Base-by-base conservation (phyloP, 257 asterid species). In the Ligustrum vulgare region DNA sequence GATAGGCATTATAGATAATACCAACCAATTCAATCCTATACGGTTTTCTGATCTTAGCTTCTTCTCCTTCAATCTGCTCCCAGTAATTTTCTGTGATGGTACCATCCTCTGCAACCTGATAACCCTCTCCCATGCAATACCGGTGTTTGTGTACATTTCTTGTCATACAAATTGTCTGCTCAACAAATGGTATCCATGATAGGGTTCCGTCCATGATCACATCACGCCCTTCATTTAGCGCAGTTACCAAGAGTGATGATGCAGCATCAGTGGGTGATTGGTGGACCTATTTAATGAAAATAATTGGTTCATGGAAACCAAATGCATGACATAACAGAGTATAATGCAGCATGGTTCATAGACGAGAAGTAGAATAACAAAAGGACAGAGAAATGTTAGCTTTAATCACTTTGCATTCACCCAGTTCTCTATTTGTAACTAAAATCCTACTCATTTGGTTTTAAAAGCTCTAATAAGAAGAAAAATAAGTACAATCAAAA, bases 131-230 rank as follows among this genome's bases (percentile, higher is more conserved):
- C 99, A 94, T 94, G 3, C 98, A 72, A 43, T 94, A 92, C 22
- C 96, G 89, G 65, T 79, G 79, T 47, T 73, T 80, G 81, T 94
- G 96, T 7, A 94, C 98, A 0, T 91, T 89, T 76, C 98, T 81
- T 2, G 93, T 97, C 99, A 94, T 94, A 41, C 83, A 81, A 31
- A 94, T 86, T 3, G 96, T 92, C 81, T 94, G 96, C 86, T 94
- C 91, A 3, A 94, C 99, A 33, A 94, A 94, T 18, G 99, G 99
- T 73, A 73, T 92, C 99, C 99, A 94, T 8, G 99, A 91, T 1
- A 94, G 82, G 6, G 99, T 94, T 45, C 99, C 99, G 20, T 94
- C 98, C 98, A 94, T 94, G 81, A 94, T 92, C 82, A 94, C 98
- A 16, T 94, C 98, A 0, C 97, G 98, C 31, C 98, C 98, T 77